Evolutionary conservation across 306 rosid genomes (phyloP).

Genomic region (Sindora glabra): DNA sequence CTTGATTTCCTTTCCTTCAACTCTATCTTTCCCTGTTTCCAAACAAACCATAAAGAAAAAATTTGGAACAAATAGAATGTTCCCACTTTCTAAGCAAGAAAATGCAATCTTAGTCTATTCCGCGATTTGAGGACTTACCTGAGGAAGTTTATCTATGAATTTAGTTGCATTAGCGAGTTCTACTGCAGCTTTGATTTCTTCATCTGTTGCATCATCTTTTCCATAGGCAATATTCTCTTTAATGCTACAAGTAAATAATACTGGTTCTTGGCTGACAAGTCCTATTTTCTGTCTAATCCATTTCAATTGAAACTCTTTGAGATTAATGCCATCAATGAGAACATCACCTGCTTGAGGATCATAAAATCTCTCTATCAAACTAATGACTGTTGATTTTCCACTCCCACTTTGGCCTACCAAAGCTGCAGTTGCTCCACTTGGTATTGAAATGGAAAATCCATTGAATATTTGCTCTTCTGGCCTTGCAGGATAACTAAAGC

Average conservation of each 20-base stretch:
- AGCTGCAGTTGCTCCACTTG: constrained; percentile 48
- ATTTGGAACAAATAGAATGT: too few relatives aligned
- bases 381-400: constrained; percentile 40
- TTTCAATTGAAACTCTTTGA: constrained; percentile 35
- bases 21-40: too few relatives aligned
- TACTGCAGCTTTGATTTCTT: constrained; percentile 29
- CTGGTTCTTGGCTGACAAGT: constrained; percentile 45
- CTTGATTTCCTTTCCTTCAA: too few relatives aligned
- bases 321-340: constrained; percentile 33
- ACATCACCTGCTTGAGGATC: constrained; percentile 40
- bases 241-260: constrained; percentile 31
- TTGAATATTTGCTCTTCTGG: constrained; percentile 21
- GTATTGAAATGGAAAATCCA: constrained; percentile 41
- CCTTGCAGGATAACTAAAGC: constrained; percentile 24
- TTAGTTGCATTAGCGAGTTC: constrained; percentile 36
- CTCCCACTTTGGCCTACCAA: constrained; percentile 49
- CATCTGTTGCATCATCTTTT: constrained; percentile 30
- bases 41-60: too few relatives aligned
- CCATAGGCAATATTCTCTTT: constrained; percentile 41
- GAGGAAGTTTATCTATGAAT: constrained; percentile 34
- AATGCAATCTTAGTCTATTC: neutral
- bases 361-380: constrained; percentile 38
- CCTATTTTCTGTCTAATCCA: constrained; percentile 34
- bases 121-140: constrained; percentile 10
- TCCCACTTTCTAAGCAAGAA: too few relatives aligned